Evolutionary conservation across 768 basidiomycete species (phyloP).

Genomic region (Lactarius vividus): DNA sequence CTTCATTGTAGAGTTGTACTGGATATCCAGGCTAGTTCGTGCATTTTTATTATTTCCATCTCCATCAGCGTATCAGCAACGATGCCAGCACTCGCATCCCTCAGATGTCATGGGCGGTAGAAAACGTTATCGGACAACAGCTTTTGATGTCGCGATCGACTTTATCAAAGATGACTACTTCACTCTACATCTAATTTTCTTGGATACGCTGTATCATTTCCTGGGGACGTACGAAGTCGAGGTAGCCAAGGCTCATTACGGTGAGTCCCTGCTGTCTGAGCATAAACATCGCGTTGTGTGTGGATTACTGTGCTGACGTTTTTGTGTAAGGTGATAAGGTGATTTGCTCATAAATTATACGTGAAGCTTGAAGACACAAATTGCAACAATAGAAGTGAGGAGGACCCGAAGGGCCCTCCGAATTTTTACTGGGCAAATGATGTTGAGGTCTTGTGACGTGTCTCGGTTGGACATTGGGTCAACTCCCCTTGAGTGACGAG

Average conservation of each 20-base stretch:
- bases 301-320: too few species aligned
- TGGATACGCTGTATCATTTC: conserved; percentile 98
- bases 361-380: too few species aligned
- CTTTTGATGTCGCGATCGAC: too few species aligned
- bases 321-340: too few species aligned
- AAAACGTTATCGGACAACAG: conserved; percentile 87
- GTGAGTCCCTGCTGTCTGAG: conserved; percentile 25
- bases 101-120: conserved; percentile 73
- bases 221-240: conserved; percentile 85
- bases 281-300: too few species aligned
- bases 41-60: neutral
- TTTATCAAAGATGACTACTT: too few species aligned
- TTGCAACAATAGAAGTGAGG: too few species aligned
- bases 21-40: conserved; percentile 5
- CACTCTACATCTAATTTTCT: conserved; percentile 95
- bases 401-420: too few species aligned
- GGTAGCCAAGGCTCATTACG: conserved; percentile 74
- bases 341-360: too few species aligned
- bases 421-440: neutral
- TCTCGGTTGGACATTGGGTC: neutral
- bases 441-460: neutral
- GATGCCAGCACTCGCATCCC: conserved; percentile 31
- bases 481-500: too few species aligned
- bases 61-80: neutral
- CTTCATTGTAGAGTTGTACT: conserved; percentile 32